Base-by-base conservation (phyloP, 2,329 filamentous ascomycete species). In the Monosporascus sp. region DNA sequence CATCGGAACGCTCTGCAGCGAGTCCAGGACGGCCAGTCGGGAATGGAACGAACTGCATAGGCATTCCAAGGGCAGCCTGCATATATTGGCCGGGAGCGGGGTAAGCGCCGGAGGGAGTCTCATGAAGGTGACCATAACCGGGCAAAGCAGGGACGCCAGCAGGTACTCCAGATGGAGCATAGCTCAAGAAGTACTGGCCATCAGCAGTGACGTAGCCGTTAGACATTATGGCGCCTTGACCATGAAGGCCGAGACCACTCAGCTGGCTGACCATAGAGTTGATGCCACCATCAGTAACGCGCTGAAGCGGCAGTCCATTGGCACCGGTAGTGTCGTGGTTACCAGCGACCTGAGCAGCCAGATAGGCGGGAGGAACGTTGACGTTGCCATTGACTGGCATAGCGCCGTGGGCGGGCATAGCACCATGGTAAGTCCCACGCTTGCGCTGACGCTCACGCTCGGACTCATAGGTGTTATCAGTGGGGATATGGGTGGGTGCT, bases 21-120 rank as follows among this genome's bases (percentile, higher is more conserved):
- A 70, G 66, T 35, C 71, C 68, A 35, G 74, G 65, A 18, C 79
- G 78, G n/a, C 75, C 78, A 20, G 80, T 78, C 14, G 79, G 81
- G 63, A 75, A 80, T 3, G 80, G 79, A 62, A 80, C 65, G 41
- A 78, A 65, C 9, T 69, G 65, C 55, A 71, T 72, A 5, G 68
- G 67, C 53, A 68, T 62, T 58, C 60, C 59, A 54, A 62, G 65
- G 63, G 68, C 69, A 57, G 70, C 59, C 50, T 65, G 68, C 54
- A 70, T 67, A 60, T 71, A 75, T 35, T 70, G 67, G 49, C 69
- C 65, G 22, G 62, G 55, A 28, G 66, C 65, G 51, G 71, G 72
- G 49, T 69, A 69, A 62, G 55, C 50, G 18, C 55, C 49, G 40
- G 60, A 57, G 40, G 55, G 54, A 51, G 53, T 54, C 48, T 67